These are phyloP conservation scores for Trichoderma asperelloides DNA, from an alignment of 495 filamentous ascomycete species.

Conservation along the genomic window DNA sequence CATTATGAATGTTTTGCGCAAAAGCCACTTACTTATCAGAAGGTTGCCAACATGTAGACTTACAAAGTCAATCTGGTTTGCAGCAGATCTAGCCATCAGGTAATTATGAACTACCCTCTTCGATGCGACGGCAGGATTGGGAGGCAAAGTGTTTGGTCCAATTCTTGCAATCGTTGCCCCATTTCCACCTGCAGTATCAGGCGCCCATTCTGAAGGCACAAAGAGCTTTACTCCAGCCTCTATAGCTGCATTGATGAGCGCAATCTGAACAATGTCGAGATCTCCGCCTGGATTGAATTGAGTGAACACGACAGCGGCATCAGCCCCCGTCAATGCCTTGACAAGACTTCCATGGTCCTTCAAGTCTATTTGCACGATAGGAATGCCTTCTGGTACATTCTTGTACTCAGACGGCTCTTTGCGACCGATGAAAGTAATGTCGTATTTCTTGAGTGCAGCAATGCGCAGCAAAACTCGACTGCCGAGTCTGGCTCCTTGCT, in stretches of 20 bases:
- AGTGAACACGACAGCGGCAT: neutral
- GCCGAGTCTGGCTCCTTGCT: neutral
- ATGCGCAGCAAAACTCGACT: neutral
- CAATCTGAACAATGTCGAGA: neutral
- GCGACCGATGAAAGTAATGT: neutral
- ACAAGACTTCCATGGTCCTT: neutral
- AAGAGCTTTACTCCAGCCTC: neutral
- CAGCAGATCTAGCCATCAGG: neutral
- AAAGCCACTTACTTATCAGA: neutral
- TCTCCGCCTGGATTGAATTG: neutral
- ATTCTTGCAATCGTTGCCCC: neutral
- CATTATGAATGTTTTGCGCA: neutral
- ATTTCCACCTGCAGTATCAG: neutral
- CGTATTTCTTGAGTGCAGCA: neutral
- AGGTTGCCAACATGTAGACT: neutral
- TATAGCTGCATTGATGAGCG: neutral
- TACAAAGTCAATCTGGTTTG: neutral
- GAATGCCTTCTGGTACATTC: neutral
- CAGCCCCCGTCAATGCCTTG: neutral
- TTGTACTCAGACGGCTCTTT: neutral
- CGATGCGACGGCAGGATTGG: neutral
- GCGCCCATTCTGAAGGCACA: constrained; percentile 1
- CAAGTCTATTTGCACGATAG: neutral
- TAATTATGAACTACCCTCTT: neutral
- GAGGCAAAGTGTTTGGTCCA: neutral